Evolutionary conservation across 2,329 filamentous ascomycete genomes (phyloP).

Genomic region (Colletotrichum sp.): DNA sequence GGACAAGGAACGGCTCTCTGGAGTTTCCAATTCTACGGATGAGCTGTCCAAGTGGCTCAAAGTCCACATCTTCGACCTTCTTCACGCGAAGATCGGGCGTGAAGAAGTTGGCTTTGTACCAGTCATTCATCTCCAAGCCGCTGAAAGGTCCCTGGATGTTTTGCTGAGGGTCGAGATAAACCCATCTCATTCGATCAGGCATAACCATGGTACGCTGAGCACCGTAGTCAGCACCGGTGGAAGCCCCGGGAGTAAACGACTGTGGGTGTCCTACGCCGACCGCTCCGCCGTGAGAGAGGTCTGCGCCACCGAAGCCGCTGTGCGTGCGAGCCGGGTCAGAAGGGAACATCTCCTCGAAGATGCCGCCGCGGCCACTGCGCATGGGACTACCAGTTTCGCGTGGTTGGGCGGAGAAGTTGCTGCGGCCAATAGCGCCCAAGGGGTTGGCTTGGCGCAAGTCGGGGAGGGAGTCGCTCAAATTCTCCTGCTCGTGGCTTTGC

Average conservation of each 20-base stretch:
- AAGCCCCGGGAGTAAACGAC: conserved; percentile 25
- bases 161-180: conserved; percentile 93
- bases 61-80: conserved; percentile 91
- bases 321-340: conserved; percentile 36
- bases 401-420: conserved; percentile 56
- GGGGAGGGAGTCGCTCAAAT: conserved; percentile 58
- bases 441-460: conserved; percentile 67
- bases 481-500: conserved; percentile 73
- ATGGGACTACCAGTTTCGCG: conserved; percentile 67
- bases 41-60: conserved; percentile 92
- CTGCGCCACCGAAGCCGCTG: conserved; percentile 27
- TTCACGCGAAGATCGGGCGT: conserved; percentile 93
- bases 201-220: conserved; percentile 93
- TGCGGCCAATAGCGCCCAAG: conserved; percentile 71
- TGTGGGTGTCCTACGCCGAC: conserved; percentile 25
- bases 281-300: conserved; percentile 26
- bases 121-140: conserved; percentile 98
- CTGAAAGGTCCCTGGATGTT: conserved; percentile 94
- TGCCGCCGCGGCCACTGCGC: conserved; percentile 52
- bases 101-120: conserved; percentile 99
- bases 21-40: conserved; percentile 97
- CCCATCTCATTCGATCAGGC: conserved; percentile 99
- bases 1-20: conserved; percentile 94
- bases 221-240: conserved; percentile 30
- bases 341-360: conserved; percentile 61